Base-by-base conservation (phyloP, 2,329 filamentous ascomycete species). In the Alternaria ethzedia region DNA sequence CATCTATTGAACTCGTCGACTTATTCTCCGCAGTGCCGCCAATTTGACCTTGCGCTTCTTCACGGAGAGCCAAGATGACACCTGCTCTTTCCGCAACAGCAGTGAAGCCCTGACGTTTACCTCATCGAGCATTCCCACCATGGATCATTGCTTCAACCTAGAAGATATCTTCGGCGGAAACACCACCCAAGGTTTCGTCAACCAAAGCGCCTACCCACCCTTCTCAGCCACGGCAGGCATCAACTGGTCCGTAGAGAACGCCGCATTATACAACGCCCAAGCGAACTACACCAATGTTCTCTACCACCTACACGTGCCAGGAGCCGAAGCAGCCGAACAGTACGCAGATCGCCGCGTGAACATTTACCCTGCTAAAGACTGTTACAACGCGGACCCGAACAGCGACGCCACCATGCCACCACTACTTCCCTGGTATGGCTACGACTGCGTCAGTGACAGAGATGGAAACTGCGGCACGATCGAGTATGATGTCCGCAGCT, bases 161-260 rank as follows among this genome's bases (percentile, higher is more conserved):
- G 58, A 25, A 15, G 58, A 61, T 26, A 17, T 61, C n/a, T 61
- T 61, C 41, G 43, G 32, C n/a, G 58, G 58, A 36, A 61, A 61
- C 51, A 28, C 51, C 17, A 61, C 58, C 26, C 45, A 43, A n/a
- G 58, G 58, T n/a, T 61, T 61, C 25, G 43, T 61, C 21, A 61
- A 61, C 32, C 58, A 61, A 30, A 56, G 51, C 21, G 15, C 11
- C 13, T 47, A 55, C 25, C 36, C 20, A 20, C 51, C 21, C 10
- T 17, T 13, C 23, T 15, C 36, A 12, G 20, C 23, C 15, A 52
- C 51, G 9, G 50, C 47, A 41, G 58, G 58, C 41, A 61, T 61
- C 13, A 51, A 43, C 43, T 61, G 58, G 58, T 44, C 41, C n/a
- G 41, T 61, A 15, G 17, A 20, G 8, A 61, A 61, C 41, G 23